Conservation (phyloP, 1,284 basidiomycete genomes). For the Ustilago xerochloae region DNA sequence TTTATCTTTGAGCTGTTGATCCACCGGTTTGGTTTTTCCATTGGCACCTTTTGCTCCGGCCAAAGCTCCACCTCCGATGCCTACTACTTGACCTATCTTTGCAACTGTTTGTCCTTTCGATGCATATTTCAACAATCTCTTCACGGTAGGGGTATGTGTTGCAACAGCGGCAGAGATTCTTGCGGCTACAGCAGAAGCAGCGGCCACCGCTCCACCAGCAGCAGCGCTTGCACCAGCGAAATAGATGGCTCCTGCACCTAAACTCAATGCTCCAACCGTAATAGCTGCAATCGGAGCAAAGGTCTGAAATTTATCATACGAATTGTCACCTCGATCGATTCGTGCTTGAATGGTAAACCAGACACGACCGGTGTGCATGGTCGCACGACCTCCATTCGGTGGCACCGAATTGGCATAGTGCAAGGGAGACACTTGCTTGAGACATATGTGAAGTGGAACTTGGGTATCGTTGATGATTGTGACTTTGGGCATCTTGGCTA, state of each 20-base stretch:
- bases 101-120: constrained; percentile 52
- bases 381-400: constrained; percentile 43
- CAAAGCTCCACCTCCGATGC: constrained; percentile 55
- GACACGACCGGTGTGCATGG: constrained; percentile 48
- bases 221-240: constrained; percentile 48
- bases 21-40: constrained; percentile 44
- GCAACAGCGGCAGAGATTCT: constrained; percentile 46
- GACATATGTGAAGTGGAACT: constrained; percentile 57
- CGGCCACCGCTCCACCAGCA: constrained; percentile 49
- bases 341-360: constrained; percentile 63
- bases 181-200: constrained; percentile 44
- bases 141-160: constrained; percentile 47
- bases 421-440: constrained; percentile 59
- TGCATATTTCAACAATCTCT: constrained; percentile 53
- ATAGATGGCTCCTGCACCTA: constrained; percentile 60
- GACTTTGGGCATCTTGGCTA: constrained; percentile 47
- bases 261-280: constrained; percentile 43
- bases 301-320: constrained; percentile 55
- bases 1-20: constrained; percentile 38
- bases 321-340: constrained; percentile 52
- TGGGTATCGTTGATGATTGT: constrained; percentile 59
- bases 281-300: constrained; percentile 57
- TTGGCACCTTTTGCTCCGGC: constrained; percentile 25
- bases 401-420: constrained; percentile 56
- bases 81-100: constrained; percentile 55